Base-by-base conservation (phyloP, 2,329 filamentous ascomycete species). In the Trichocomaceae sp. region DNA sequence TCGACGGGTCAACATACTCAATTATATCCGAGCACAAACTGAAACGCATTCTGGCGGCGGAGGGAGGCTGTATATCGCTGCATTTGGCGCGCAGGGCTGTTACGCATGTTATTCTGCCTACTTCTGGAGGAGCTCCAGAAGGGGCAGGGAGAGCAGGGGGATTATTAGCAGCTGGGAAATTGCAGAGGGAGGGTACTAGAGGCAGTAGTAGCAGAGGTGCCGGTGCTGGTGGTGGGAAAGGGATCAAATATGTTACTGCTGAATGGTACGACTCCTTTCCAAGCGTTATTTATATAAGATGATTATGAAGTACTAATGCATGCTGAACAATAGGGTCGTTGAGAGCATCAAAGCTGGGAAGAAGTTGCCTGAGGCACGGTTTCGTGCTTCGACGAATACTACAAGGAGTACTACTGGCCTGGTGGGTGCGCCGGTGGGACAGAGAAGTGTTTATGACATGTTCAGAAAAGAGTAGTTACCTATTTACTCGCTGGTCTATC, bases 1-100 rank as follows among this genome's bases (percentile, higher is more conserved):
- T 96, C 70, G 96, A 96, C 70, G 90, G 90, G 58, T 91, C 87
- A 61, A 95, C 90, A 2, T 80, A 84, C 57, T 90, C 91, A 1
- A 71, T 83, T 22, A 81, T 96, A 58, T 95, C 88, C 13, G 91
- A 96, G 69, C 88, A 95, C 74, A 87, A 83, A 67, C 80, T 96
- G 55, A 95, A 93, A 75, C 84, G 85, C 54, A 70, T 95, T 15
- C 79, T 96, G 37, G 82, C 80, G 5, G 78, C 83, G 55, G 83
- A 95, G 65, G 92, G 91, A 19, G 92, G 83, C 0, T 77, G 73
- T 42, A 77, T 89, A 61, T 85, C 88, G 3, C 79, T 90, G 35
- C 79, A 83, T 56, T 81, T 95, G 9, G 86, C 83, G 9, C 81
- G 89, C 45, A 80, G 83, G 37, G 81, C 79, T 50, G 88, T 96